Conservation (phyloP, 306 rosid genomes). For the Castanopsis chinensis region DNA sequence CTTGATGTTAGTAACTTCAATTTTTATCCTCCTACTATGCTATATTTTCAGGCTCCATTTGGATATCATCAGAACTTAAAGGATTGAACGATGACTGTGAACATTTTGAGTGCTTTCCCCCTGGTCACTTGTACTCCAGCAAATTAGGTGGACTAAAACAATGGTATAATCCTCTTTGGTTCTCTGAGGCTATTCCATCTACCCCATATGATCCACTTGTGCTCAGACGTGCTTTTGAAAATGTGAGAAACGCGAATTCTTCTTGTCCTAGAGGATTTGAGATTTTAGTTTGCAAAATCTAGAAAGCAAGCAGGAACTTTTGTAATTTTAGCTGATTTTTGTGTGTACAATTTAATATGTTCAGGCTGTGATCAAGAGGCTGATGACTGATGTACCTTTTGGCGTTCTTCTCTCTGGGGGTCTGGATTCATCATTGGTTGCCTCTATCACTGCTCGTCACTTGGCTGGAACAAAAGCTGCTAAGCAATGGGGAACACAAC, state of each 20-base stretch:
- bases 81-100: conserved; percentile 90
- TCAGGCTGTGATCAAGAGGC: conserved; percentile 90
- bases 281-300: not conserved
- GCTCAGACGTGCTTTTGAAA: conserved; percentile 72
- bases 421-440: conserved; percentile 89
- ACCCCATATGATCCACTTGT: conserved; percentile 84
- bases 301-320: not conserved
- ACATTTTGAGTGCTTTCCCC: conserved; percentile 82
- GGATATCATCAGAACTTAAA: conserved; percentile 89
- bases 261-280: not conserved
- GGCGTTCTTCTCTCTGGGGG: conserved; percentile 96
- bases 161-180: conserved; percentile 96
- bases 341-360: conserved; percentile 6
- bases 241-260: conserved; percentile 37
- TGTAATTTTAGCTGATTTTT: not conserved
- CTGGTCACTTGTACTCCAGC: conserved; percentile 95
- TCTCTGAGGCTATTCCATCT: conserved; percentile 79
- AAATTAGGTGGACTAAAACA: conserved; percentile 62
- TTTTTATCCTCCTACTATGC: not conserved
- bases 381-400: conserved; percentile 98
- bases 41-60: conserved; percentile 65
- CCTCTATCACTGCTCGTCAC: conserved; percentile 90
- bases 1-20: not conserved
- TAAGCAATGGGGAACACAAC: conserved; percentile 90
- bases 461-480: conserved; percentile 77